phyloP scores from a whole-genome alignment of 2,329 filamentous ascomycete species.

The Calonectria pseudoreteaudii region DNA sequence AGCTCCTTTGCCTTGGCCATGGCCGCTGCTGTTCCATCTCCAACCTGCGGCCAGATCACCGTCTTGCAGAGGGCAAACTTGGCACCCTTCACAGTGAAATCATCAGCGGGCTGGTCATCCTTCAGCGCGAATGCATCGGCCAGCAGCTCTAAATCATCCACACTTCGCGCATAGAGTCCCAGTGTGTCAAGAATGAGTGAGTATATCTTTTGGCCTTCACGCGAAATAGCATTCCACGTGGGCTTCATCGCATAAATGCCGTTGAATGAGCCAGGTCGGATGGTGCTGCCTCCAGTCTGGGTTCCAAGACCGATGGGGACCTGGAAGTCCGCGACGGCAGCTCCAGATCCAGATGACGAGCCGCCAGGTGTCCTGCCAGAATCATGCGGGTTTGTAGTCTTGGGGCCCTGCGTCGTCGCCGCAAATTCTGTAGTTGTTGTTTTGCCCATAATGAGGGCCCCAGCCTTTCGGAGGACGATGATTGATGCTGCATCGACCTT shows the following conservation, averaged over 20 bases:
- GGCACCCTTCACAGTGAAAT: constrained; percentile 55
- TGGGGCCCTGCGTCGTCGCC: constrained; percentile 61
- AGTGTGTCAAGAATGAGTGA: constrained; percentile 71
- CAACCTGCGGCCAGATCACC: constrained; percentile 61
- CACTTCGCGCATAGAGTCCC: constrained; percentile 68
- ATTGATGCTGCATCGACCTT: constrained; percentile 62
- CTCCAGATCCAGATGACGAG: constrained; percentile 75
- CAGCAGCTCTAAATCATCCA: constrained; percentile 69
- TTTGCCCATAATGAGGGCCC: constrained; percentile 61
- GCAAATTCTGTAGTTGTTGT: constrained; percentile 72
- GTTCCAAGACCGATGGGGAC: constrained; percentile 71
- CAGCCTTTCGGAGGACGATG: constrained; percentile 59
- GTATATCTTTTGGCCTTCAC: constrained; percentile 71
- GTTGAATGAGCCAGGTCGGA: constrained; percentile 74
- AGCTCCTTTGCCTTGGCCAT: constrained; percentile 54
- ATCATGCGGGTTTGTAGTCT: constrained; percentile 73
- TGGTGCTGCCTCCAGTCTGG: constrained; percentile 73
- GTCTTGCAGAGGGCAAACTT: constrained; percentile 68
- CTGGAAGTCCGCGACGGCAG: constrained; percentile 74
- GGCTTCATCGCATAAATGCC: constrained; percentile 75
- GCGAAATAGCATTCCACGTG: constrained; percentile 72
- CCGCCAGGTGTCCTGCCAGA: constrained; percentile 72
- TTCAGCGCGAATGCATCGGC: constrained; percentile 64
- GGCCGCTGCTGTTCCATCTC: constrained; percentile 56
- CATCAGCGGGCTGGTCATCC: constrained; percentile 57